Evolutionary conservation across 495 filamentous ascomycete species (phyloP).

Genomic region (Trichoderma orchidacearum): DNA sequence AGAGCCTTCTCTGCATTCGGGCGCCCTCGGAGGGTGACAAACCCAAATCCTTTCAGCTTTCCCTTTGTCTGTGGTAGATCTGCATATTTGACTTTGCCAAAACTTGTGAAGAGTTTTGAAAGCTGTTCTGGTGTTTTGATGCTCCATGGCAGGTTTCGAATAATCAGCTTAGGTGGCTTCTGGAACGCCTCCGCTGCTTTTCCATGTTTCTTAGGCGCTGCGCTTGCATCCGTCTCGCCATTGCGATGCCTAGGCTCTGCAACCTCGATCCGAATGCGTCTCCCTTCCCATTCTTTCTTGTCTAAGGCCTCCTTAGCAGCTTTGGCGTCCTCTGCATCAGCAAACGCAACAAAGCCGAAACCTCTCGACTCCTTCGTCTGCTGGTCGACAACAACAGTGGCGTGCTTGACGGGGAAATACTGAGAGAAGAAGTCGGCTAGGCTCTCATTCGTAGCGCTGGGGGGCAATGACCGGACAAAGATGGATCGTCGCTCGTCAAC

Average conservation of each 20-base stretch:
- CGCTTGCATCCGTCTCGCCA: conserved; percentile 26
- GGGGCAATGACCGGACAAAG: conserved; percentile 79
- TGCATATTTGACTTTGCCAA: conserved; percentile 75
- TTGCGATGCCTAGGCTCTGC: conserved; percentile 75
- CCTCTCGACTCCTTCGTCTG: conserved; percentile 74
- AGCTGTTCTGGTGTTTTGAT: conserved; percentile 77
- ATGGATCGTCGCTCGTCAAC: conserved; percentile 50
- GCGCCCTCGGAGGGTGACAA: conserved; percentile 73
- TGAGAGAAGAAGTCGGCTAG: conserved; percentile 85
- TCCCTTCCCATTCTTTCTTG: conserved; percentile 56
- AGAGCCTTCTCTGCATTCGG: conserved; percentile 91
- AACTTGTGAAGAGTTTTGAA: conserved; percentile 60
- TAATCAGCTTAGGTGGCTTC: conserved; percentile 59
- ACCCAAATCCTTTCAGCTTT: conserved; percentile 77
- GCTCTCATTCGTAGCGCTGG: conserved; percentile 63
- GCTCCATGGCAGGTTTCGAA: conserved; percentile 92
- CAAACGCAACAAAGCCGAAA: conserved; percentile 94
- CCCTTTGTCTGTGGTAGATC: conserved; percentile 64
- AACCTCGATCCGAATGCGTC: conserved; percentile 72
- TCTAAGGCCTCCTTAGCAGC: conserved; percentile 67
- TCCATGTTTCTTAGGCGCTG: conserved; percentile 31
- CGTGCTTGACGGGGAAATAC: conserved; percentile 87
- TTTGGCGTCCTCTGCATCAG: conserved; percentile 80
- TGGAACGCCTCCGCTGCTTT: conserved; percentile 36
- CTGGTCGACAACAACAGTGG: conserved; percentile 70